Percentiles rank a stretch among this genome's conserved stretches.
Evolutionary conservation across 805 yeast genomes (phyloP).

Genomic region (Blastobotrys parvus): DNA sequence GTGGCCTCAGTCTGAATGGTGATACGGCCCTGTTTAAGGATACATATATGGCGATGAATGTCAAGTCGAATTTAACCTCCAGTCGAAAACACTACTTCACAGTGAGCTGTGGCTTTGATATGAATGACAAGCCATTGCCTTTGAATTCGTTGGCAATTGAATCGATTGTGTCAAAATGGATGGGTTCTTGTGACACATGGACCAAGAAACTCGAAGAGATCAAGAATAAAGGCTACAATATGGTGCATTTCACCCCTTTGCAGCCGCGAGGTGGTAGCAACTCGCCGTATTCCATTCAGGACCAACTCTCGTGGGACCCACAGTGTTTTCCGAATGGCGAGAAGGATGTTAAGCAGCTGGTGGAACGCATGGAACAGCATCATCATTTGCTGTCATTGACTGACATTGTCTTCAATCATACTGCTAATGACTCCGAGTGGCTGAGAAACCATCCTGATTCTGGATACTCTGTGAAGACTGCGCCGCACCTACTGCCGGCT

Average conservation of each 20-base stretch:
- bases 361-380: slow-evolving; percentile 41
- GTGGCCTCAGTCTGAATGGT: not conserved
- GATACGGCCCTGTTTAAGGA: slow-evolving; percentile 3
- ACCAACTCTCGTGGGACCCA: slow-evolving; percentile 74
- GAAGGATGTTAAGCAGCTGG: slow-evolving; percentile 46
- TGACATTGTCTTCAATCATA: slow-evolving; percentile 91
- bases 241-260: slow-evolving; percentile 93
- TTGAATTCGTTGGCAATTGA: slow-evolving; percentile 75
- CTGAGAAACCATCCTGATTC: slow-evolving; percentile 77
- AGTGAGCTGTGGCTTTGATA: slow-evolving; percentile 66
- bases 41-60: slow-evolving; percentile 1
- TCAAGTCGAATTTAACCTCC: not conserved
- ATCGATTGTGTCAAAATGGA: slow-evolving; percentile 85
- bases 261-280: slow-evolving; percentile 83
- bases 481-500: slow-evolving; percentile 82
- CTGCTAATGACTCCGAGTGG: slow-evolving; percentile 89
- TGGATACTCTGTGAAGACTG: slow-evolving; percentile 78
- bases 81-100: slow-evolving; percentile 39
- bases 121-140: slow-evolving; percentile 50
- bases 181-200: slow-evolving; percentile 68
- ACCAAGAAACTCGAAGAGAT: slow-evolving; percentile 52
- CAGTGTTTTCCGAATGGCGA: slow-evolving; percentile 45
- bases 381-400: slow-evolving; percentile 69
- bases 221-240: slow-evolving; percentile 74
- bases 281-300: slow-evolving; percentile 88